Evolutionary conservation across 208 protist genomes (phyloP), one percentile per base, ranked within the genome.

Genomic region (Leishmania mexicana): DNA sequence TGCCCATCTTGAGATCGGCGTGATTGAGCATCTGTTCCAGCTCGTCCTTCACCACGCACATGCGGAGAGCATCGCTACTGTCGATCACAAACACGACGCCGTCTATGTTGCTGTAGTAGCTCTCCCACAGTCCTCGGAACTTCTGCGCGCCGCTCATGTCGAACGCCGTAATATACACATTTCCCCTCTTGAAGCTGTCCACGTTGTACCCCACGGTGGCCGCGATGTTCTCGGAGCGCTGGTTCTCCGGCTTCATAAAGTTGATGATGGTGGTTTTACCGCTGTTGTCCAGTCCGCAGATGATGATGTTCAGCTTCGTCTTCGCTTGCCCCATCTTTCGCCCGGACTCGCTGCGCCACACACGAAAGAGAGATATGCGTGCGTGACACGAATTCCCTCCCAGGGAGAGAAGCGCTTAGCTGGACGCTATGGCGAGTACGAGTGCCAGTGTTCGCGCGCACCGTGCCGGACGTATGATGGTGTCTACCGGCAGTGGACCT

Each of bases 141-240:
- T 99, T 99, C 90, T 99, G 98, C 71, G 99, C 97, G n/a, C 99
- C 99, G 64, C 95, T 94, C 86, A 99, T 99, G 91, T 99, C 99
- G 91, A 99, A 99, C 28, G 99, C 98, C n/a, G 97, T 99, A 83
- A 99, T 99, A 64, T 91, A 95, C 11, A 86, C 87, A 45, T 98
- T 98, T 71, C 99, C 99, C 79, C 97, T 99, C 58, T 96, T 89
- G 60, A 99, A 92, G n/a, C 83, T 91, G 57, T 97, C 93, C 2
- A 96, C 93, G 60, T 87, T 97, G 90, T 97, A 98, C 47, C 99
- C 97, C 45, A 99, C 98, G n/a, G 99, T 99, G 19, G 99, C 99
- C 47, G 98, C 96, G 60, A 99, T 99, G 86, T 93, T 92, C 40
- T 91, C 86, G 19, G 91, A 98, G 53, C 98, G 97, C 21, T 98